phyloP scores from a whole-genome alignment of 768 basidiomycete genomes.

The Termitomyces heimii region DNA sequence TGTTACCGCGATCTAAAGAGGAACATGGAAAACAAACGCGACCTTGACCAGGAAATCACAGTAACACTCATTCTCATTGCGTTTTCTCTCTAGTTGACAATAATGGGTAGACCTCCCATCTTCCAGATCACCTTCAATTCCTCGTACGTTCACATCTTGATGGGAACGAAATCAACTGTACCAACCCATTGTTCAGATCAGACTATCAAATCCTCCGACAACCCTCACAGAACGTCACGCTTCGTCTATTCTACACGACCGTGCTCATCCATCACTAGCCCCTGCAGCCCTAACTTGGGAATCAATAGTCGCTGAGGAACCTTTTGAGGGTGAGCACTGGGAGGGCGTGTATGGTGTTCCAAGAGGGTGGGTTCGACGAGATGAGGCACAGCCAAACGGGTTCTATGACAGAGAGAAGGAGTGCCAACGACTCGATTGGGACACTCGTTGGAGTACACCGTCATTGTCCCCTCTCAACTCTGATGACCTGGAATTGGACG shows the following conservation, averaged over 20 bases:
- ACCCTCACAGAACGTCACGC: conserved; percentile 45
- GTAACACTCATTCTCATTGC: conserved; percentile 23
- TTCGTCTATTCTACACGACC: conserved; percentile 42
- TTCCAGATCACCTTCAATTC: conserved; percentile 71
- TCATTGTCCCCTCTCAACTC: conserved; percentile 64
- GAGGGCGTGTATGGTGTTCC: conserved; percentile 59
- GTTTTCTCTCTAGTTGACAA: not conserved
- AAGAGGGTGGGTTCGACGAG: conserved; percentile 29
- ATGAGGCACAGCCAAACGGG: conserved; percentile 30
- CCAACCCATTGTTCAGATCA: conserved; percentile 32
- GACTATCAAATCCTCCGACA: conserved; percentile 50
- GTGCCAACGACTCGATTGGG: conserved; percentile 20
- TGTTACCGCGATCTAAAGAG: conserved; percentile 46
- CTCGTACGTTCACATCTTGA: conserved; percentile 38
- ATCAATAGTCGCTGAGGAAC: conserved; percentile 76
- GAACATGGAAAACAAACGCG: conserved; percentile 41
- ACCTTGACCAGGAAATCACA: conserved; percentile 64
- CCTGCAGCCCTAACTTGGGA: conserved; percentile 59
- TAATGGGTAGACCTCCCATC: conserved; percentile 39
- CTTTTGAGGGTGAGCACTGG: conserved; percentile 85
- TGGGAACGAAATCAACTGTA: not conserved
- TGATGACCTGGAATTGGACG: conserved; percentile 39
- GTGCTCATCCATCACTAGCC: conserved; percentile 37
- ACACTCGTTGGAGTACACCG: conserved; percentile 54
- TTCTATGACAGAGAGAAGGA: conserved; percentile 18